Conservation (phyloP, 1,284 basidiomycete genomes). For the Mycosarcoma mackinlayi region DNA sequence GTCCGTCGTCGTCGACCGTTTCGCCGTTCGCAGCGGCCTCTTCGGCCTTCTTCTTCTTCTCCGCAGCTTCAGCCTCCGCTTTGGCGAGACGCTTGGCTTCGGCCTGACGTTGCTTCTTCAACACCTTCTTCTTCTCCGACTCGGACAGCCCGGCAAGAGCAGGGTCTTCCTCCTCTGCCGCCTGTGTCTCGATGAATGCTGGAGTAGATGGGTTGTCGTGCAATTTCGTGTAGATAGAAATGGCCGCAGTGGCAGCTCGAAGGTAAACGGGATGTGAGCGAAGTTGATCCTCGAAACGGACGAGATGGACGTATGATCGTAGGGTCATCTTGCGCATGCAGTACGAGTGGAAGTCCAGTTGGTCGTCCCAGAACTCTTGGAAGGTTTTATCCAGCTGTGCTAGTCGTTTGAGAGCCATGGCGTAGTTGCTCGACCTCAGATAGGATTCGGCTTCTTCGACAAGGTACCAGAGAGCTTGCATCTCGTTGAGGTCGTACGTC, state of each 20-base stretch:
- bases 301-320: conserved; percentile 81
- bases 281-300: conserved; percentile 84
- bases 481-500: conserved; percentile 86
- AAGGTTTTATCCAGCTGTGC: conserved; percentile 84
- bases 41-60: conserved; percentile 31
- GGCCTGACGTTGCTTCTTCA: conserved; percentile 44
- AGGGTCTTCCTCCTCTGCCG: conserved; percentile 53
- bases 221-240: conserved; percentile 76
- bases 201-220: conserved; percentile 59
- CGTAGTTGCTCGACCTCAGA: conserved; percentile 76
- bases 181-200: conserved; percentile 53
- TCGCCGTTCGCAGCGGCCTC: conserved; percentile 41
- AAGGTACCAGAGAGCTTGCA: conserved; percentile 93
- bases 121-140: conserved; percentile 38
- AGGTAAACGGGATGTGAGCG: conserved; percentile 81
- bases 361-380: conserved; percentile 90
- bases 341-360: conserved; percentile 98
- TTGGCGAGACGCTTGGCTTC: conserved; percentile 31
- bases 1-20: conserved; percentile 81
- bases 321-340: conserved; percentile 89
- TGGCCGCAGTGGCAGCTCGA: conserved; percentile 78
- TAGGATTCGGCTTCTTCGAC: conserved; percentile 83
- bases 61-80: conserved; percentile 35
- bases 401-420: conserved; percentile 88
- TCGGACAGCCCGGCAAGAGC: conserved; percentile 20